These are phyloP conservation scores for Picea glauca DNA, from an alignment of 75 land plant genomes.

Conservation along the genomic window DNA sequence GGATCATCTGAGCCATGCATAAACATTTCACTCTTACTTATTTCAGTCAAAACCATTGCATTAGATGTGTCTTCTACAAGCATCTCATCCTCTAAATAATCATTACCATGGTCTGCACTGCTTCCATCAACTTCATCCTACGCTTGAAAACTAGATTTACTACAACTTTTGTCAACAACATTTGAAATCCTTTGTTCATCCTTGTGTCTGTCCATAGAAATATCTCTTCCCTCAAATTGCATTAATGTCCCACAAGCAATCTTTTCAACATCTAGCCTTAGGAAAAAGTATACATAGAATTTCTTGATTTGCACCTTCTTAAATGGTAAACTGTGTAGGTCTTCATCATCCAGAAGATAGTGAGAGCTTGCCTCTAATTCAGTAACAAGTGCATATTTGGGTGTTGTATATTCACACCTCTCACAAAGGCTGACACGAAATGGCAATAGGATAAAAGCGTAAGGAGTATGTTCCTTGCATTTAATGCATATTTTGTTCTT, in stretches of 20 bases:
- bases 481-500: constrained; percentile 17
- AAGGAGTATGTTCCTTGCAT: constrained; percentile 19
- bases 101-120: background rate
- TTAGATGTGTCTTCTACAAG: background rate
- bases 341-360: constrained; percentile 15
- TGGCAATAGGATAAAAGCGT: constrained; percentile 12
- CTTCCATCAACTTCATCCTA: background rate
- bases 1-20: background rate
- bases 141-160: background rate
- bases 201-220: background rate
- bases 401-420: constrained; percentile 15
- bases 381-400: constrained; percentile 17
- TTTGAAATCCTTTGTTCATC: background rate
- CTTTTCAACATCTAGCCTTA: constrained; percentile 8
- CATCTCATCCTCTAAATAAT: background rate
- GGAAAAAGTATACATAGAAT: constrained; percentile 17
- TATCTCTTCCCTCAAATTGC: background rate
- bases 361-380: constrained; percentile 14
- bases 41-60: background rate
- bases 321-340: constrained; percentile 5
- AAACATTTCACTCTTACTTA: background rate
- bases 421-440: constrained; percentile 15
- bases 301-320: constrained; percentile 7
- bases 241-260: background rate
- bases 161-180: background rate